A percentile compares a stretch with the other conserved stretches of the same genome.
These are phyloP conservation scores for Heteromeles arbutifolia DNA, from an alignment of 306 rosid genomes.

Conservation along the genomic window DNA sequence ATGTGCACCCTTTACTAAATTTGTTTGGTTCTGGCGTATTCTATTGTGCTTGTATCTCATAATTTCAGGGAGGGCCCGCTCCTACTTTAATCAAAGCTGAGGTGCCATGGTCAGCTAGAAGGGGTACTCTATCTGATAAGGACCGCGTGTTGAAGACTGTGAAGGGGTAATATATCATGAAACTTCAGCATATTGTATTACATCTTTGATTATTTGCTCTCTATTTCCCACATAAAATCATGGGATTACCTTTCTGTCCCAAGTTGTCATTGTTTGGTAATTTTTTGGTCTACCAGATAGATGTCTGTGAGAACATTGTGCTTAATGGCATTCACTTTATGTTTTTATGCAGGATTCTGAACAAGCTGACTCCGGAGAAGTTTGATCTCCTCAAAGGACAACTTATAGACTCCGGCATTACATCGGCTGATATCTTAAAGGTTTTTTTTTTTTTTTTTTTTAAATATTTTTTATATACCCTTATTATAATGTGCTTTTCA, in stretches of 20 bases:
- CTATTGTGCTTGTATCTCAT: not conserved
- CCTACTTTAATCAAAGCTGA: slow-evolving; percentile 79
- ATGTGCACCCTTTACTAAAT: not conserved
- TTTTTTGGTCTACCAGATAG: not conserved
- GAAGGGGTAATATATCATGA: slow-evolving; percentile 58
- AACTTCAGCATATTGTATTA: not conserved
- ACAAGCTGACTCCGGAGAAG: slow-evolving; percentile 97
- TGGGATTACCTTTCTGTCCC: not conserved
- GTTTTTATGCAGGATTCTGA: slow-evolving; percentile 64
- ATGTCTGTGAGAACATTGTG: not conserved
- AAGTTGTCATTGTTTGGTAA: not conserved
- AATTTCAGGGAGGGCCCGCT: slow-evolving; percentile 69
- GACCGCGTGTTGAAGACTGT: slow-evolving; percentile 92
- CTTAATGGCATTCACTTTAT: not conserved
- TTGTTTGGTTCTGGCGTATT: slow-evolving; percentile 5
- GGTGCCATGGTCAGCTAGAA: slow-evolving; percentile 94
- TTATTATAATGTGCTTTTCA: not conserved
- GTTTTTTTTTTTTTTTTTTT: slow-evolving; percentile 29
- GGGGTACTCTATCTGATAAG: slow-evolving; percentile 72
- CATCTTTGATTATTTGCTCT: not conserved
- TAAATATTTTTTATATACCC: not conserved
- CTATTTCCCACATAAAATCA: not conserved
- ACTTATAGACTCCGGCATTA: slow-evolving; percentile 82
- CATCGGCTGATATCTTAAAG: slow-evolving; percentile 90
- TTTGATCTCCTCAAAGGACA: slow-evolving; percentile 98